phyloP scores from a whole-genome alignment of 176 grass and related monocot genomes.

The Eleusine coracana region DNA sequence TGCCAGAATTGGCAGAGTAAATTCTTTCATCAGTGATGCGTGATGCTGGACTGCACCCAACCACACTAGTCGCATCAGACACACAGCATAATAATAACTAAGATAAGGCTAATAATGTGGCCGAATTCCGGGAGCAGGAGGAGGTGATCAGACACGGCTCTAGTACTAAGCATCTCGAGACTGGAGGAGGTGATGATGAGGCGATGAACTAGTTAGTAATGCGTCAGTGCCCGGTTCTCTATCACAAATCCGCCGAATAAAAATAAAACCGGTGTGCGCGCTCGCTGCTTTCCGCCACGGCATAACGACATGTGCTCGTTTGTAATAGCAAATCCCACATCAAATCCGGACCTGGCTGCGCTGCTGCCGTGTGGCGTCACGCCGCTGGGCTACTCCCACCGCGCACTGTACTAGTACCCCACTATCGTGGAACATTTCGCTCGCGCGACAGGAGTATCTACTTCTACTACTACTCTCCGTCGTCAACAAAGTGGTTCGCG shows the following conservation, averaged over 20 bases:
- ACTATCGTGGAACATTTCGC: conserved; percentile 36
- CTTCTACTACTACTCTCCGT: not conserved
- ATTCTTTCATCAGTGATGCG: not conserved
- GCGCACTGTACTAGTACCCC: conserved; percentile 2
- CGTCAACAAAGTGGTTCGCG: conserved; percentile 7
- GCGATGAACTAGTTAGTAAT: not conserved
- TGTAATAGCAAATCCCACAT: not conserved
- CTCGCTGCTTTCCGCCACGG: conserved; percentile 24
- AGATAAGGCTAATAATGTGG: conserved; percentile 21
- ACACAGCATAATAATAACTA: conserved; percentile 33
- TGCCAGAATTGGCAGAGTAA: conserved; percentile 1
- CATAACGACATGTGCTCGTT: not conserved
- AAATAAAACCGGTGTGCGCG: not conserved
- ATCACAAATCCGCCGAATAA: conserved; percentile 11
- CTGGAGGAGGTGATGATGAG: not conserved
- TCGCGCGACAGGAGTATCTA: not conserved
- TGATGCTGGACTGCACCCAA: conserved; percentile 28
- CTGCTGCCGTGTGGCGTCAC: not conserved
- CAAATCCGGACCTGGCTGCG: not conserved
- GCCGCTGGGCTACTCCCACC: conserved; percentile 1
- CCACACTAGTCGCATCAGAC: conserved; percentile 6
- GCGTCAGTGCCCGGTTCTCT: not conserved
- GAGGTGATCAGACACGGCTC: conserved; percentile 16
- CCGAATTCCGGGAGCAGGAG: conserved; percentile 29
- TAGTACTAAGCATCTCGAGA: not conserved